These are phyloP conservation scores for Daedalea quercina DNA, from an alignment of 768 basidiomycete species.

Conservation along the genomic window DNA sequence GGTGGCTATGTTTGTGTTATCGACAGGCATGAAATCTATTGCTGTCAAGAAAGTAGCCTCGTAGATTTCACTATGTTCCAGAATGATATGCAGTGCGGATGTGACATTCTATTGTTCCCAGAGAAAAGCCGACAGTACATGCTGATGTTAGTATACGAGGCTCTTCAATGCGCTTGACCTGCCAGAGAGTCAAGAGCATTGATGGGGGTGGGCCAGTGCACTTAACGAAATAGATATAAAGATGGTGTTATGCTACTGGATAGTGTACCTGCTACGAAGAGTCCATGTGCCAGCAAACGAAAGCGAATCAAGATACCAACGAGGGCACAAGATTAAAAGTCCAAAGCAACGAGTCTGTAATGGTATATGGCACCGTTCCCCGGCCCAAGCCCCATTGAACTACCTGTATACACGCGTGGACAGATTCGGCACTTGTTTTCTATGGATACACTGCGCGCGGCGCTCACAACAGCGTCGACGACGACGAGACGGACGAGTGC, in stretches of 20 bases:
- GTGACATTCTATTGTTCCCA: too few species aligned
- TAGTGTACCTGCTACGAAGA: neutral
- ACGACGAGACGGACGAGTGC: neutral
- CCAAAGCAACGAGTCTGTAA: conserved; percentile 1
- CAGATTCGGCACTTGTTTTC: neutral
- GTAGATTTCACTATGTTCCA: neutral
- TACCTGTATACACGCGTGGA: neutral
- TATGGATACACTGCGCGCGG: neutral
- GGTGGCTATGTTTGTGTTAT: conserved; percentile 56
- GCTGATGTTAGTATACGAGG: too few species aligned
- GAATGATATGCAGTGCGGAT: too few species aligned
- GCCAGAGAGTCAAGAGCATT: too few species aligned
- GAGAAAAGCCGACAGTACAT: too few species aligned
- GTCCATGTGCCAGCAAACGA: neutral
- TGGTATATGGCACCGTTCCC: conserved; percentile 1
- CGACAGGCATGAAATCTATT: conserved; percentile 43
- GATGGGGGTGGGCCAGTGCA: neutral
- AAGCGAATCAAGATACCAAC: conserved; percentile 1
- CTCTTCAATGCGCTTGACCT: too few species aligned
- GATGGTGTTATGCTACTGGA: neutral
- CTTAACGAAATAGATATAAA: neutral
- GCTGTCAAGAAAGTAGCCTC: conserved; percentile 9
- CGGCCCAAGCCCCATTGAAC: neutral
- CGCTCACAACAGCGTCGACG: neutral
- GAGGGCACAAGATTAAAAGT: neutral